These are phyloP conservation scores for Crithidia thermophila DNA, from an alignment of 208 protist species.

Conservation along the genomic window DNA sequence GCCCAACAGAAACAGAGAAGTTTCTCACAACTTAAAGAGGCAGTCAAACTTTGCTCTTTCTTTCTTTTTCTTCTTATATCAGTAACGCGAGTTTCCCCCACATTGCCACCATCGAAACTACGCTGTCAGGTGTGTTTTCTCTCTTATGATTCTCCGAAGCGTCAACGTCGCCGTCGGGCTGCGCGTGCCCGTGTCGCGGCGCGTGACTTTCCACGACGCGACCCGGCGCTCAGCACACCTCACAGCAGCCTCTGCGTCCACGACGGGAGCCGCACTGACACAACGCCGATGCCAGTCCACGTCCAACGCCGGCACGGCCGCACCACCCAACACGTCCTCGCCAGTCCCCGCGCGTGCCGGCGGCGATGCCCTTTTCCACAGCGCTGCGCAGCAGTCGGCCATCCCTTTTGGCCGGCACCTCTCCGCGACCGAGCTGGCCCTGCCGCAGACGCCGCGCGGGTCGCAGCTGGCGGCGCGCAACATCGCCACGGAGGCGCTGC, in stretches of 20 bases:
- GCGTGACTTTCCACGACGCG: conserved; percentile 1
- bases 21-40: no score
- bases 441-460: conserved; percentile 69
- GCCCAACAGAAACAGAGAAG: no score
- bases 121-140: background rate
- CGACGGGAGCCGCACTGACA: background rate
- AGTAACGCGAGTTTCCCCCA: background rate
- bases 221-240: background rate
- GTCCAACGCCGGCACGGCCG: conserved; percentile 3
- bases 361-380: conserved; percentile 17
- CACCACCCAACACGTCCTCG: conserved; percentile 4
- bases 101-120: background rate
- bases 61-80: conserved; percentile 9
- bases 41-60: no score
- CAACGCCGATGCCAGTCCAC: conserved; percentile 15
- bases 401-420: conserved; percentile 32
- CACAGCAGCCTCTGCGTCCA: background rate
- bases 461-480: conserved; percentile 86
- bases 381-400: conserved; percentile 24
- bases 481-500: conserved; percentile 86
- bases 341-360: conserved; percentile 17
- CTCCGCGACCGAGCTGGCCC: conserved; percentile 63
- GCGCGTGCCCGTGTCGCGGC: conserved; percentile 1
- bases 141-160: background rate
- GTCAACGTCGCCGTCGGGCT: conserved; percentile 2